phyloP scores from a whole-genome alignment of 768 basidiomycete genomes.

The Mycena venus region DNA sequence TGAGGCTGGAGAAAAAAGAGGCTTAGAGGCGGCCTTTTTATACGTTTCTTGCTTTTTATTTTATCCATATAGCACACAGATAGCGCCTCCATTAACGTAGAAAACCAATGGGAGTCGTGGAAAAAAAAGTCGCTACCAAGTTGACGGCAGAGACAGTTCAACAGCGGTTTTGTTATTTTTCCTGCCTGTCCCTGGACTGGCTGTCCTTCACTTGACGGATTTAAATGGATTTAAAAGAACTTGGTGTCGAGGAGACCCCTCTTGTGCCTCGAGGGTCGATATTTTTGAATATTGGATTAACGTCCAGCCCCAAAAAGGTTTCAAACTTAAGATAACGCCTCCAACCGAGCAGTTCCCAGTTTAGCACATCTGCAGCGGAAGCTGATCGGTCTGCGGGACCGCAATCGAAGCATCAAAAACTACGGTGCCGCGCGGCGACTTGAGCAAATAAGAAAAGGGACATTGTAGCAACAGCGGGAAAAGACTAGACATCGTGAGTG shows the following conservation, averaged over 20 bases:
- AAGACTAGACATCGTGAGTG: not conserved
- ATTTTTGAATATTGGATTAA: not conserved
- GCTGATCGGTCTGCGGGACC: not conserved
- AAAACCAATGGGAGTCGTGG: constrained; percentile 22
- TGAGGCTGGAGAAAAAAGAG: not conserved
- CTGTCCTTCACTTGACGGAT: not conserved
- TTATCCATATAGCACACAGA: not conserved
- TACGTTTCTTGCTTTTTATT: not conserved
- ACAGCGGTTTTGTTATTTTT: no score
- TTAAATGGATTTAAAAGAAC: not conserved
- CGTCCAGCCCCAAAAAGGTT: not conserved
- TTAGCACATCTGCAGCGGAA: not conserved
- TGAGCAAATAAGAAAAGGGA: constrained; percentile 1
- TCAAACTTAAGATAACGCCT: not conserved
- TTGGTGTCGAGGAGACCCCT: not conserved
- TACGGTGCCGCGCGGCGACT: not conserved
- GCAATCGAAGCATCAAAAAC: not conserved
- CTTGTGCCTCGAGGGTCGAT: not conserved
- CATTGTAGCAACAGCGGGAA: not conserved
- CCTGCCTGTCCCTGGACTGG: not conserved
- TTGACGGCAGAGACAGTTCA: not conserved
- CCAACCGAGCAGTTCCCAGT: not conserved
- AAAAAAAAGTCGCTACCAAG: not conserved
- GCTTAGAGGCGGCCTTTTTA: not conserved
- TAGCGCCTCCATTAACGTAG: not conserved